A percentile compares a stretch with the other conserved stretches of the same genome.
Evolutionary conservation across 2,329 filamentous ascomycete species (phyloP).

Genomic region (Fonsecaea multimorphosa): DNA sequence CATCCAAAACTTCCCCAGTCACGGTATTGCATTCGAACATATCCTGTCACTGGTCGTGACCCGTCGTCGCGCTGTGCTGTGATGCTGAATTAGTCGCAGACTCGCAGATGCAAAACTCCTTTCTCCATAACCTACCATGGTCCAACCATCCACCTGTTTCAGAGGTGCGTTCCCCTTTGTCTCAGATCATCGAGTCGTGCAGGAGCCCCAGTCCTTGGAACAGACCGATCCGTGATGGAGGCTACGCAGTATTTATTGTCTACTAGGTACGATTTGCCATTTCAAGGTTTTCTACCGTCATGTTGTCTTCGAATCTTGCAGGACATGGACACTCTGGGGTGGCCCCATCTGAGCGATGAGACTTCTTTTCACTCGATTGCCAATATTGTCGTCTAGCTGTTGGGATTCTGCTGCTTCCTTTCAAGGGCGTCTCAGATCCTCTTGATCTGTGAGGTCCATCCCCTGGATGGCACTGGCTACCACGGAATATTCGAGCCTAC

Average conservation of each 20-base stretch:
- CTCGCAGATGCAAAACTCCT: not conserved
- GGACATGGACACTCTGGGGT: too few relatives aligned
- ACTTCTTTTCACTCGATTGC: not conserved
- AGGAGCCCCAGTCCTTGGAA: not conserved
- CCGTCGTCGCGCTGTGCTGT: not conserved
- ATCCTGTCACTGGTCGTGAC: constrained; percentile 1
- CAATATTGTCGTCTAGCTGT: too few relatives aligned
- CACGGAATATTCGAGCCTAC: too few relatives aligned
- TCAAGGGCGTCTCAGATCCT: not conserved
- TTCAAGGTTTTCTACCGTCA: too few relatives aligned
- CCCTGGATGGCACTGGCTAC: not conserved
- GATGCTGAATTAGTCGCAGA: constrained; percentile 1
- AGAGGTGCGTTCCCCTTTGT: constrained; percentile 24
- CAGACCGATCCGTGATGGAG: not conserved
- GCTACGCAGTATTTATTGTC: not conserved
- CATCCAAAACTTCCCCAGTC: constrained; percentile 16
- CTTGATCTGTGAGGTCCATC: not conserved
- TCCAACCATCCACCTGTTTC: constrained; percentile 26
- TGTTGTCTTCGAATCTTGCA: too few relatives aligned
- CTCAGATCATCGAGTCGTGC: constrained; percentile 12
- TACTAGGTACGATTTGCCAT: too few relatives aligned
- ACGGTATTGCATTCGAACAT: constrained; percentile 1
- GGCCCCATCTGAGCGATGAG: too few relatives aligned
- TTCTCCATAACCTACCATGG: constrained; percentile 2
- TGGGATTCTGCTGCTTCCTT: too few relatives aligned